Evolutionary conservation across 75 land plant species (phyloP).

Genomic region (Pinus tabuliformis): DNA sequence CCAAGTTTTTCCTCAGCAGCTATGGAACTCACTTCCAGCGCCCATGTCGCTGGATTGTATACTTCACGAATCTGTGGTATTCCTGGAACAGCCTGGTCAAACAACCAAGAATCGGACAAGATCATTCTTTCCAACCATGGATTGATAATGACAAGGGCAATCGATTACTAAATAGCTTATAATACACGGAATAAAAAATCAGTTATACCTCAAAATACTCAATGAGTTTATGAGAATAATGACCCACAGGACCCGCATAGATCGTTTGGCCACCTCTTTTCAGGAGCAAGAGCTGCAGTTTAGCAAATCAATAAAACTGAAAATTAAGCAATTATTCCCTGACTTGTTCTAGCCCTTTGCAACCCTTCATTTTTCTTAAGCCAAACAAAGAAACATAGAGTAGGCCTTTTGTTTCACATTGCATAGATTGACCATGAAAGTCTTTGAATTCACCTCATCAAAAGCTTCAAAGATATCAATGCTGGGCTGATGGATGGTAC

Average conservation of each 20-base stretch:
- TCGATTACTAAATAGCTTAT: not conserved
- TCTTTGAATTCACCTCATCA: constrained; percentile 38
- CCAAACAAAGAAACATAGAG: not conserved
- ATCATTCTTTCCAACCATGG: not conserved
- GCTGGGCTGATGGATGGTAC: constrained; percentile 72
- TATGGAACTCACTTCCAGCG: constrained; percentile 68
- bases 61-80: constrained; percentile 71
- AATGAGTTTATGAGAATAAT: constrained; percentile 40
- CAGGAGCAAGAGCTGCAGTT: constrained; percentile 45
- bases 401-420: not conserved
- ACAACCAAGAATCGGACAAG: not conserved
- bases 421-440: not conserved
- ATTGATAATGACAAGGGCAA: not conserved
- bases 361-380: not conserved
- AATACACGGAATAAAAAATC: not conserved
- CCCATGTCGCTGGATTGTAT: constrained; percentile 92
- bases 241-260: constrained; percentile 54
- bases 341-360: not conserved
- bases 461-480: constrained; percentile 67
- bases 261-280: constrained; percentile 65
- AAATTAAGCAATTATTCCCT: not conserved
- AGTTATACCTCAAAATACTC: constrained; percentile 44
- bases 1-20: constrained; percentile 51
- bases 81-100: constrained; percentile 55
- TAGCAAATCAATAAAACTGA: not conserved